phyloP scores from a whole-genome alignment of 2,329 filamentous ascomycete genomes.

The Penicillium verrucosum region DNA sequence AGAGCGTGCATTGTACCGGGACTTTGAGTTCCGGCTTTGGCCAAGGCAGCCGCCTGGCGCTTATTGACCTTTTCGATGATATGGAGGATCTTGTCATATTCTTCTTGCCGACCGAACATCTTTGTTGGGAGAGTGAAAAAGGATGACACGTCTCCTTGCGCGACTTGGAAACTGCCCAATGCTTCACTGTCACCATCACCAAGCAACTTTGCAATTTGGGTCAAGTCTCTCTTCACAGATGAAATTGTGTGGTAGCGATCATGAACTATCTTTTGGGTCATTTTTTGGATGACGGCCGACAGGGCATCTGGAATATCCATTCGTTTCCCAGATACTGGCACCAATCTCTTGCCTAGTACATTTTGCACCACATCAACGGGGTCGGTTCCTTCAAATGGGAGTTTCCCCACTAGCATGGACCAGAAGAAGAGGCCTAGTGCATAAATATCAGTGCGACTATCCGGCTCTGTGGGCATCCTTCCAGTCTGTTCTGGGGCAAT shows the following conservation, averaged over 20 bases:
- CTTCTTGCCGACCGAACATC: constrained; percentile 75
- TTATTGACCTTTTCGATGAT: constrained; percentile 74
- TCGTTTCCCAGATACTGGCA: constrained; percentile 70
- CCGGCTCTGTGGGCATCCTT: constrained; percentile 85
- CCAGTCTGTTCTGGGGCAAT: constrained; percentile 95
- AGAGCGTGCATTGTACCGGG: constrained; percentile 47
- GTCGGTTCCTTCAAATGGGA: constrained; percentile 73
- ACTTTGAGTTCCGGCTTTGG: constrained; percentile 32
- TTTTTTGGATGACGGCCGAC: constrained; percentile 80
- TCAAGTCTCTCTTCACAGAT: constrained; percentile 77
- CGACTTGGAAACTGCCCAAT: constrained; percentile 71
- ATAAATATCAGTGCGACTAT: constrained; percentile 90
- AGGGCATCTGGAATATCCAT: constrained; percentile 82
- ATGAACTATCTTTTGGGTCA: constrained; percentile 81
- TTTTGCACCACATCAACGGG: constrained; percentile 90
- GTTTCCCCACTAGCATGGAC: constrained; percentile 74
- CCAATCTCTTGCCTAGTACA: constrained; percentile 75
- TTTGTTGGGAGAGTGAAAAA: constrained; percentile 81
- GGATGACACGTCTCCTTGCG: constrained; percentile 81
- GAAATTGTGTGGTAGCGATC: constrained; percentile 89
- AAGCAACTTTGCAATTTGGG: constrained; percentile 69
- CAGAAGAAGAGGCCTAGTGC: constrained; percentile 86
- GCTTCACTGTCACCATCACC: constrained; percentile 69
- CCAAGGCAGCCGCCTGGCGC: constrained; percentile 51
- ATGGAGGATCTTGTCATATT: constrained; percentile 66